Evolutionary conservation across 768 basidiomycete genomes (phyloP).

Genomic region (Leccinum truebloodii): DNA sequence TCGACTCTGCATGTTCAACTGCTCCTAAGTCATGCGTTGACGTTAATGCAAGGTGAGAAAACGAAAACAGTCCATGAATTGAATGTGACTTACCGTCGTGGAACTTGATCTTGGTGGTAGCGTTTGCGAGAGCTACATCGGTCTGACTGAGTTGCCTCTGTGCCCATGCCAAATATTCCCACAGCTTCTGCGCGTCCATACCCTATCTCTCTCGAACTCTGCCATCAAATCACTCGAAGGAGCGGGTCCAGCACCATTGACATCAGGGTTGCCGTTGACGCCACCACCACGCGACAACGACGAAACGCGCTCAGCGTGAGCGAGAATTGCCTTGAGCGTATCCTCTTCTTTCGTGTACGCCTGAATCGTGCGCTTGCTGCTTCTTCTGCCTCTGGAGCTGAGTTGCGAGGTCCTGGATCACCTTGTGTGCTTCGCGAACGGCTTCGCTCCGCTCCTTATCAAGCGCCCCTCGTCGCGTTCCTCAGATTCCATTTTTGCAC

Average conservation of each 20-base stretch:
- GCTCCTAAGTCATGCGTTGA: slow-evolving; percentile 69
- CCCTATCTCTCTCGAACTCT: slow-evolving; percentile 77
- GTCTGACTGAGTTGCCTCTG: slow-evolving; percentile 70
- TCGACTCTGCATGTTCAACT: slow-evolving; percentile 56
- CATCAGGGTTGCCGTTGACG: slow-evolving; percentile 39
- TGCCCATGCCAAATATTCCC: slow-evolving; percentile 65
- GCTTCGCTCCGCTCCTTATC: slow-evolving; percentile 78
- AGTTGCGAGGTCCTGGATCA: slow-evolving; percentile 76
- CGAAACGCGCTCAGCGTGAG: slow-evolving; percentile 43
- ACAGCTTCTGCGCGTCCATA: slow-evolving; percentile 66
- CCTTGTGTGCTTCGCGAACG: slow-evolving; percentile 83
- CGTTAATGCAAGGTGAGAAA: slow-evolving; percentile 40
- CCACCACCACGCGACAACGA: slow-evolving; percentile 15
- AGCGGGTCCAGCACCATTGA: slow-evolving; percentile 27
- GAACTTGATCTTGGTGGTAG: slow-evolving; percentile 79
- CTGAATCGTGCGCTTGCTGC: slow-evolving; percentile 67
- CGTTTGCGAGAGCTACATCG: slow-evolving; percentile 72
- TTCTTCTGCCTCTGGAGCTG: slow-evolving; percentile 81
- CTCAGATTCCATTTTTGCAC: slow-evolving; percentile 79
- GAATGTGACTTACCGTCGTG: slow-evolving; percentile 57
- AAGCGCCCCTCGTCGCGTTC: slow-evolving; percentile 72
- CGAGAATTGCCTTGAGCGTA: slow-evolving; percentile 73
- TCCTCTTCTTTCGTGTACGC: slow-evolving; percentile 89
- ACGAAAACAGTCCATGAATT: no score
- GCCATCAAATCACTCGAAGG: slow-evolving; percentile 44